Conservation (phyloP, 768 basidiomycete species). For the Pholiota conissans region DNA sequence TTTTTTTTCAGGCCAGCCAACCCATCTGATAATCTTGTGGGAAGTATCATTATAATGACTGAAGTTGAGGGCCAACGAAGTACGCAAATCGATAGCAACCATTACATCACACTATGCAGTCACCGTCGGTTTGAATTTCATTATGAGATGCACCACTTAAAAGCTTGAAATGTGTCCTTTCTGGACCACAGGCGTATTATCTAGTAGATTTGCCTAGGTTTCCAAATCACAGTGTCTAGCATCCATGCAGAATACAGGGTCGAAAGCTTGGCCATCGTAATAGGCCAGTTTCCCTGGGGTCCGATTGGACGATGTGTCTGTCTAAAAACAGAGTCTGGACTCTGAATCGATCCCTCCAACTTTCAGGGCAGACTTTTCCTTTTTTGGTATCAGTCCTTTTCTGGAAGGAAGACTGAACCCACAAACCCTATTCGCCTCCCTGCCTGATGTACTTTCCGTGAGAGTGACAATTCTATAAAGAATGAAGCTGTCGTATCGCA, state of each 20-base stretch:
- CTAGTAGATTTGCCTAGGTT: too few relatives aligned
- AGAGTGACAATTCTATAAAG: neutral
- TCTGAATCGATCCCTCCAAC: neutral
- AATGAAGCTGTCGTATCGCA: neutral
- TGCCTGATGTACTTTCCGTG: neutral
- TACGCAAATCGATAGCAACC: neutral
- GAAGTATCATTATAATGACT: too few relatives aligned
- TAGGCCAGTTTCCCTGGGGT: neutral
- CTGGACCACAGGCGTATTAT: too few relatives aligned
- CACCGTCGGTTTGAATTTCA: too few relatives aligned
- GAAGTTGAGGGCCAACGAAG: too few relatives aligned
- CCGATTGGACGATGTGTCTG: neutral
- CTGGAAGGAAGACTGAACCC: conserved; percentile 3
- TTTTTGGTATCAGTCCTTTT: neutral
- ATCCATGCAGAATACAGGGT: too few relatives aligned
- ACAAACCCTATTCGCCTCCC: conserved; percentile 1
- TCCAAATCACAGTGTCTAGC: too few relatives aligned
- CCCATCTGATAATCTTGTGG: neutral
- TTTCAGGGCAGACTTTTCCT: neutral
- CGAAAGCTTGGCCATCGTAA: neutral
- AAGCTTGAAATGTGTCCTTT: too few relatives aligned
- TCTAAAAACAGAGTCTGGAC: too few relatives aligned
- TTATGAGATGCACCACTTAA: too few relatives aligned
- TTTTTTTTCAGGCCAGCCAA: neutral
- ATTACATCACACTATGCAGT: neutral